phyloP scores from a whole-genome alignment of 2,329 filamentous ascomycete species.

The Passalora sequoiae region DNA sequence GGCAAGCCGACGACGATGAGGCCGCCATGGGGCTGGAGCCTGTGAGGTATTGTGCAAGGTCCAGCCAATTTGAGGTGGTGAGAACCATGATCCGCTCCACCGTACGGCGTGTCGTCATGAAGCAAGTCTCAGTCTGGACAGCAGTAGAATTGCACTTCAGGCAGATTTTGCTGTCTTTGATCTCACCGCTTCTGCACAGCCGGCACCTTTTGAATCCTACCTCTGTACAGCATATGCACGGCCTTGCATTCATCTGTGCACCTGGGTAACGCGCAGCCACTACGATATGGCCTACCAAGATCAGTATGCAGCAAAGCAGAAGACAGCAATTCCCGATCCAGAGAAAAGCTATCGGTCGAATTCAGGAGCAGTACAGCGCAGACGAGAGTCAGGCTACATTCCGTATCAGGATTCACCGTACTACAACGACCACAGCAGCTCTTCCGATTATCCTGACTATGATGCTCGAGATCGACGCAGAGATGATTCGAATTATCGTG shows the following conservation, averaged over 20 bases:
- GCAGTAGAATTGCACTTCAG: not conserved
- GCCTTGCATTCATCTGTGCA: not conserved
- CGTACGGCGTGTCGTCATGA: not conserved
- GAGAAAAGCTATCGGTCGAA: not conserved
- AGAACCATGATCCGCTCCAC: not conserved
- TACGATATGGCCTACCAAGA: not conserved
- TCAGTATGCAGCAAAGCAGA: not conserved
- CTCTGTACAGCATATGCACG: not conserved
- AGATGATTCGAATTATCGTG: not conserved
- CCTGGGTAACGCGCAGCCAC: not conserved
- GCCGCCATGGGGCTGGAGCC: not conserved
- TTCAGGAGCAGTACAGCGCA: not conserved
- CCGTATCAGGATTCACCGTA: slow-evolving; percentile 11
- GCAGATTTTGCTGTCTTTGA: not conserved
- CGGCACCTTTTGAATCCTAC: not conserved
- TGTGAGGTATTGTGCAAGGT: not conserved
- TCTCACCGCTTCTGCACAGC: not conserved
- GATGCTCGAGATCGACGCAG: not conserved
- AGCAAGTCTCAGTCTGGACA: too few species aligned
- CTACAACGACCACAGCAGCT: slow-evolving; percentile 8
- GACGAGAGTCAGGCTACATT: slow-evolving; percentile 4
- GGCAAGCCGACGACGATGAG: not conserved
- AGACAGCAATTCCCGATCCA: not conserved
- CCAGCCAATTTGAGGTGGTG: not conserved
- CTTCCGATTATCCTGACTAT: not conserved